Percentiles rank a stretch among this genome's conserved stretches.
phyloP scores from a whole-genome alignment of 371 early-diverging fungal species.

The Gilbertella persicaria region DNA sequence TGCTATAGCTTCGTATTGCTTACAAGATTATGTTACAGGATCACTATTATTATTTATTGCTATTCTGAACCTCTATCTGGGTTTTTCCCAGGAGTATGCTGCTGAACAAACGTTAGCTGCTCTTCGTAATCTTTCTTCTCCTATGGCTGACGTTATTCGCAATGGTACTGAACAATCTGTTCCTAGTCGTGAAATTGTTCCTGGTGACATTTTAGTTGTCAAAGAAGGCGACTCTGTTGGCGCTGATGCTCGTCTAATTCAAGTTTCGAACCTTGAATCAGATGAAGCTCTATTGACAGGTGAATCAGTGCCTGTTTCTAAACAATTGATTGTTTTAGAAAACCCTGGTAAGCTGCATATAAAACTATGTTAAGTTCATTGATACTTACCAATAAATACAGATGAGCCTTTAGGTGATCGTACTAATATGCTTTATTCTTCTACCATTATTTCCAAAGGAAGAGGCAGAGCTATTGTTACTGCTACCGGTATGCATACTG shows the following conservation, averaged over 20 bases:
- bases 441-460: slow-evolving; percentile 73
- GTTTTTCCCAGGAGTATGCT: slow-evolving; percentile 87
- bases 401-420: slow-evolving; percentile 75
- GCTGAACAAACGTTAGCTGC: slow-evolving; percentile 91
- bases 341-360: slow-evolving; percentile 21
- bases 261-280: slow-evolving; percentile 78
- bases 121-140: slow-evolving; percentile 76
- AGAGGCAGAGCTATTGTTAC: slow-evolving; percentile 81
- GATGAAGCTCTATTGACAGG: slow-evolving; percentile 90
- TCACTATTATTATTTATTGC: slow-evolving; percentile 75
- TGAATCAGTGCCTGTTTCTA: slow-evolving; percentile 76
- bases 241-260: slow-evolving; percentile 85
- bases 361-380: neutral
- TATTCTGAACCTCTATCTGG: slow-evolving; percentile 76
- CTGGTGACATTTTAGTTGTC: slow-evolving; percentile 85
- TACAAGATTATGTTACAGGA: slow-evolving; percentile 66
- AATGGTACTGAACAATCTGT: slow-evolving; percentile 67
- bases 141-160: slow-evolving; percentile 77
- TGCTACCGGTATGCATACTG: slow-evolving; percentile 81
- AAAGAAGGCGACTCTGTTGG: slow-evolving; percentile 88
- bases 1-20: slow-evolving; percentile 57
- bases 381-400: slow-evolving; percentile 12
- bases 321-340: slow-evolving; percentile 43
- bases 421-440: slow-evolving; percentile 73
- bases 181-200: slow-evolving; percentile 75